Conservation (phyloP, 2,329 filamentous ascomycete species). For the Thielaviopsis cerberus region DNA sequence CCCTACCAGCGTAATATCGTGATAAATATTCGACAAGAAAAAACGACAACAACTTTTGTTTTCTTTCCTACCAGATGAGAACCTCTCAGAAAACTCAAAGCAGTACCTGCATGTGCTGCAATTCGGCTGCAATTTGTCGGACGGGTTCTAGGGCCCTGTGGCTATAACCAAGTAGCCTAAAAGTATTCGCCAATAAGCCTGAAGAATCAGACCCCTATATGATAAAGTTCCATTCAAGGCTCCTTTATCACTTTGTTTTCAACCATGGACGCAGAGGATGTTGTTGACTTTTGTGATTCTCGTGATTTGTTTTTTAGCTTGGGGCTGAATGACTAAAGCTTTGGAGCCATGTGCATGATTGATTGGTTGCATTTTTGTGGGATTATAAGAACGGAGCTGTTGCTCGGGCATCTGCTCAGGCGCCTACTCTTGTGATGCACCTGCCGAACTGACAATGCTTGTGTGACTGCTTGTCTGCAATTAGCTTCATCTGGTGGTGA, state of each 20-base stretch:
- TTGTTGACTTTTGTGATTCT: background rate
- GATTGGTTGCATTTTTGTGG: background rate
- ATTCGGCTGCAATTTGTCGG: background rate
- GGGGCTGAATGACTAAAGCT: background rate
- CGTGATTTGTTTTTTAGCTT: background rate
- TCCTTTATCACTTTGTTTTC: no score
- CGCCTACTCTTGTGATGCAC: background rate
- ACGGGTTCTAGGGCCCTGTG: no score
- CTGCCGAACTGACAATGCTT: background rate
- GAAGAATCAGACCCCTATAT: no score
- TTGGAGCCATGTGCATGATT: background rate
- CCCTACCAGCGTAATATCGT: no score
- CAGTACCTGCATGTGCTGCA: background rate
- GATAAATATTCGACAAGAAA: no score
- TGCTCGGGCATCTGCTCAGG: background rate
- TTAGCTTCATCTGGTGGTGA: no score
- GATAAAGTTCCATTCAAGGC: no score
- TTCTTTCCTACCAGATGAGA: no score
- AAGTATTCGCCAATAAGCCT: no score
- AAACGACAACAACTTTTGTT: no score
- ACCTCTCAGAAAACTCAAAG: no score
- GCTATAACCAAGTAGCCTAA: no score
- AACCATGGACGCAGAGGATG: background rate
- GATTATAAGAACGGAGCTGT: background rate
- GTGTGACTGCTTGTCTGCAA: background rate